Evolutionary conservation across 257 asterid species (phyloP), one percentile per base, ranked within the genome.

Genomic region (Leonotis leonurus): DNA sequence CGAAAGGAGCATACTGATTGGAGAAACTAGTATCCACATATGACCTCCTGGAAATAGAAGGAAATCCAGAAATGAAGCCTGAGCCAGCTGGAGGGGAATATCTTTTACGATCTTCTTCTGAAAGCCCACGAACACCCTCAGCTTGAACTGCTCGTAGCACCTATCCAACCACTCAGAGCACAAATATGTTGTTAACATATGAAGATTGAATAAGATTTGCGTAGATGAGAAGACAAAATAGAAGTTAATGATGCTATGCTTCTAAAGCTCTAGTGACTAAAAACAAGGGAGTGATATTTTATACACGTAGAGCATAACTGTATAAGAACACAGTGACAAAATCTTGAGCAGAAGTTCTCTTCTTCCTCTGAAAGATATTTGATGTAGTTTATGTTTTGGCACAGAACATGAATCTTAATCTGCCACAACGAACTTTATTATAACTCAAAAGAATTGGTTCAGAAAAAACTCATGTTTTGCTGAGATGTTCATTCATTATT

Each of bases 81-180:
- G 98, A 85, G 51, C 99, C 99, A 63, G 97, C 94, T 59, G 99
- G 96, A 55, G 97, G 99, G 64, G 90, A 79, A 52, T 81, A 92
- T 67, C 76, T 86, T 64, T 70, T 77, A 67, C 86, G 85, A 57
- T 92, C 94, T 62, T 70, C 60, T 76, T 83, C 79, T 32, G 95
- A 80, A 46, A 89, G 92, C 45, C 94, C 88, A 6, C 68, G 83
- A 65, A 92, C 87, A 60, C 99, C 98, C 80, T 77, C 85, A 59
- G 97, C 92, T 79, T 86, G 97, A 73, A 92, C 92, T 32, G 90
- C 78, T 65, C 97, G 77, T 53, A 85, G 74, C 40, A 92, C 78
- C 99, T 92, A 78, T 13, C 16, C 36, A 55, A 62, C 56, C 65
- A n/a, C n/a, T n/a, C 16, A 32, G 6, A 22, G 35, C 33, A 71